Conservation (phyloP, 148 eudicot species). For the Oxyria digyna region DNA sequence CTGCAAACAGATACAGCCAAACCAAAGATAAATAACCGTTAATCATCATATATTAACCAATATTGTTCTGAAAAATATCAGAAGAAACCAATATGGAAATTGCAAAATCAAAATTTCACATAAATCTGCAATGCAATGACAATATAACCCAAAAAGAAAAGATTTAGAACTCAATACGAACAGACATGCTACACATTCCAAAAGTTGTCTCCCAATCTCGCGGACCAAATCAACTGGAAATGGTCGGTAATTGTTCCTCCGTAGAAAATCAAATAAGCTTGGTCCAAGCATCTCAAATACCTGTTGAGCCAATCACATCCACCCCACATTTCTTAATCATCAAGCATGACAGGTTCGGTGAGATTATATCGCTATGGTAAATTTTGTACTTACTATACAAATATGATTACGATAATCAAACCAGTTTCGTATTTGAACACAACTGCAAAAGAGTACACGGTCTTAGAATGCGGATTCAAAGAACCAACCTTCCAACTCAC, state of each 20-base stretch:
- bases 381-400: conserved; percentile 85
- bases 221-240: conserved; percentile 99
- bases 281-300: conserved; percentile 99
- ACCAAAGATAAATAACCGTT: background rate
- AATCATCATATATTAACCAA: background rate
- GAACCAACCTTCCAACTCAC: conserved; percentile 10
- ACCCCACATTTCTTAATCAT: conserved; percentile 53
- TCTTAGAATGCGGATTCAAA: conserved; percentile 6
- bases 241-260: conserved; percentile 96
- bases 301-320: conserved; percentile 76
- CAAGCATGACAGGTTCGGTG: conserved; percentile 36
- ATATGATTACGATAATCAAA: conserved; percentile 99
- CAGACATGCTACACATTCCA: conserved; percentile 99
- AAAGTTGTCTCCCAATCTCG: conserved; percentile 91
- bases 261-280: conserved; percentile 98
- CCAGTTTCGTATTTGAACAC: conserved; percentile 99
- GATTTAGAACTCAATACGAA: conserved; percentile 35
- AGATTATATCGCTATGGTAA: conserved; percentile 34
- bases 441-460: conserved; percentile 56
- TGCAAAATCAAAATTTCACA: background rate
- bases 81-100: background rate
- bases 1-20: conserved; percentile 1
- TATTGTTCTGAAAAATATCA: background rate
- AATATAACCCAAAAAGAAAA: conserved; percentile 6
- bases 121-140: background rate